phyloP scores from a whole-genome alignment of 345 rosid species.

The Citrus hindsii region DNA sequence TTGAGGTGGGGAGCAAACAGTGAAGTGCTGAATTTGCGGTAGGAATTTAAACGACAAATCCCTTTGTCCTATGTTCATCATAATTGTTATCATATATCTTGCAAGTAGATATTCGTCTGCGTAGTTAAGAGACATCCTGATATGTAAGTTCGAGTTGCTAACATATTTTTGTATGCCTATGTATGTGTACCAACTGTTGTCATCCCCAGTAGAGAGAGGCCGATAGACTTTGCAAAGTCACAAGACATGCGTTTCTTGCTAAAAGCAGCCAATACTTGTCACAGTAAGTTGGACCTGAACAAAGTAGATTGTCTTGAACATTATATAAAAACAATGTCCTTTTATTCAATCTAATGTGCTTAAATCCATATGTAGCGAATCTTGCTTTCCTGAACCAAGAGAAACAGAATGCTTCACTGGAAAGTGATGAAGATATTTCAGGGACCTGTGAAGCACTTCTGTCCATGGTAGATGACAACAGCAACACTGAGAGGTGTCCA shows the following conservation, averaged over 20 bases:
- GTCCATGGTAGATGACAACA: constrained; percentile 29
- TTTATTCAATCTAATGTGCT: constrained; percentile 22
- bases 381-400: constrained; percentile 31
- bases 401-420: constrained; percentile 28
- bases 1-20: constrained; percentile 59
- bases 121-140: neutral
- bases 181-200: constrained; percentile 9
- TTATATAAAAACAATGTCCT: neutral
- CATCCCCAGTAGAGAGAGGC: constrained; percentile 64
- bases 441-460: constrained; percentile 27
- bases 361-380: constrained; percentile 37
- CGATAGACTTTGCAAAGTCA: constrained; percentile 73
- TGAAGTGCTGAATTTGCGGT: constrained; percentile 81
- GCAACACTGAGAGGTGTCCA: constrained; percentile 29
- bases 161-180: constrained; percentile 10
- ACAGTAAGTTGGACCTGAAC: constrained; percentile 46
- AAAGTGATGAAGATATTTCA: constrained; percentile 30
- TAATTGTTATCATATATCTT: neutral
- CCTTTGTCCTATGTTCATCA: neutral
- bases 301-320: neutral
- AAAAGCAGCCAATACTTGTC: constrained; percentile 47
- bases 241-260: constrained; percentile 87
- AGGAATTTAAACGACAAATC: constrained; percentile 21
- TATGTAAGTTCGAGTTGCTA: constrained; percentile 14
- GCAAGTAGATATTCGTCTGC: neutral